Conservation (phyloP, 2,329 filamentous ascomycete genomes). For the Fonsecaea monophora region DNA sequence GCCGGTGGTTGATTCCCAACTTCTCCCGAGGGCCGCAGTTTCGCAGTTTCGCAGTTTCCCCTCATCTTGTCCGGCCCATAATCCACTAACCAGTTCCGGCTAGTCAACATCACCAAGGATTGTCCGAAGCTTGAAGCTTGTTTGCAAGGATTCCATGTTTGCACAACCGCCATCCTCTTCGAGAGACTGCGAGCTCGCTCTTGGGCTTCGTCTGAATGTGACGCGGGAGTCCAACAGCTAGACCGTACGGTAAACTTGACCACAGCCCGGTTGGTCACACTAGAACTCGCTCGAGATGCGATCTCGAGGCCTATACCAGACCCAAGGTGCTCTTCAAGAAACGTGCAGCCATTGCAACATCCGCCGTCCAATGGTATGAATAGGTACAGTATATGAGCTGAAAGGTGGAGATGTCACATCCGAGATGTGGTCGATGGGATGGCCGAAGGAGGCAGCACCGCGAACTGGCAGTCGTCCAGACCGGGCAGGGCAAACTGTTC, state of each 20-base stretch:
- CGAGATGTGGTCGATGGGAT: neutral
- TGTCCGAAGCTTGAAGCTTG: neutral
- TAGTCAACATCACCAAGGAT: neutral
- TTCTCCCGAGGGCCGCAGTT: neutral
- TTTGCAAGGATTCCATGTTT: neutral
- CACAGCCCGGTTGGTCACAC: neutral
- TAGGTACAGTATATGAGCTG: too few species aligned
- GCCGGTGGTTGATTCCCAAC: neutral
- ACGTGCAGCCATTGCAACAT: too few species aligned
- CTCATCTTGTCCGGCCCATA: neutral
- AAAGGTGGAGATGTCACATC: neutral
- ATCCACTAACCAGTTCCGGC: neutral
- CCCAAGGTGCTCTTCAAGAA: too few species aligned
- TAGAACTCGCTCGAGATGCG: too few species aligned
- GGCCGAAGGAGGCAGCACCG: neutral
- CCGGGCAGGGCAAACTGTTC: neutral
- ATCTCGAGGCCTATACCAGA: too few species aligned
- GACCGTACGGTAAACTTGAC: neutral
- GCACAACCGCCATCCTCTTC: neutral
- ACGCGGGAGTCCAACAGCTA: neutral
- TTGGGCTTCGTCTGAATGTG: neutral
- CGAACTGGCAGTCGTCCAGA: neutral
- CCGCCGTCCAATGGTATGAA: too few species aligned
- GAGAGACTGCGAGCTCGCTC: neutral
- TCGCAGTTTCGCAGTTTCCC: neutral